These are phyloP conservation scores for Lupinus albus DNA, from an alignment of 306 rosid species.

Conservation along the genomic window DNA sequence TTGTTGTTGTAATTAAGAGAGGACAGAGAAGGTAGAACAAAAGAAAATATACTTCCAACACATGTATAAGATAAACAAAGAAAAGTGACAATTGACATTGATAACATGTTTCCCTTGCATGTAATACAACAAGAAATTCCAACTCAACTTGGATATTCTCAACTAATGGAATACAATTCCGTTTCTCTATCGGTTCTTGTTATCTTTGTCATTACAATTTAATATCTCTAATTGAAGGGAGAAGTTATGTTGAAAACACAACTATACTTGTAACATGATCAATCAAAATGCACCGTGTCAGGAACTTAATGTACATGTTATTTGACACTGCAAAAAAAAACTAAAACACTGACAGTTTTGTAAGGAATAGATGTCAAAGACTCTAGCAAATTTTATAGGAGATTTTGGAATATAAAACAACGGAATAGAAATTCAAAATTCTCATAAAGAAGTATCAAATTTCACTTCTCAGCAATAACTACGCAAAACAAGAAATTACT, in stretches of 20 bases:
- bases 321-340: slow-evolving; percentile 1
- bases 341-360: slow-evolving; percentile 6
- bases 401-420: slow-evolving; percentile 1
- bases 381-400: neutral
- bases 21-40: neutral
- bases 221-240: slow-evolving; percentile 17
- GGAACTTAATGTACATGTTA: neutral
- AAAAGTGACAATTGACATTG: slow-evolving; percentile 12
- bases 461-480: slow-evolving; percentile 17
- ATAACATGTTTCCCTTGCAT: slow-evolving; percentile 5
- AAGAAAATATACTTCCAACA: slow-evolving; percentile 4
- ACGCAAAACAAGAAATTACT: neutral
- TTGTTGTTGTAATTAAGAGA: too few relatives aligned
- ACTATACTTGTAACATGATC: slow-evolving; percentile 1
- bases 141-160: slow-evolving; percentile 2
- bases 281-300: slow-evolving; percentile 2
- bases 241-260: slow-evolving; percentile 20
- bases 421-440: slow-evolving; percentile 6
- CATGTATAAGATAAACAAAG: neutral
- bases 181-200: neutral
- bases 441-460: neutral
- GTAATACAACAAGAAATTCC: slow-evolving; percentile 2
- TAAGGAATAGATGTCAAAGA: neutral
- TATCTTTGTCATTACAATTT: neutral
- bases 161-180: neutral